A percentile compares a stretch with the other conserved stretches of the same genome.
Evolutionary conservation across 345 rosid species (phyloP).

Genomic region (Hibiscus syriacus): DNA sequence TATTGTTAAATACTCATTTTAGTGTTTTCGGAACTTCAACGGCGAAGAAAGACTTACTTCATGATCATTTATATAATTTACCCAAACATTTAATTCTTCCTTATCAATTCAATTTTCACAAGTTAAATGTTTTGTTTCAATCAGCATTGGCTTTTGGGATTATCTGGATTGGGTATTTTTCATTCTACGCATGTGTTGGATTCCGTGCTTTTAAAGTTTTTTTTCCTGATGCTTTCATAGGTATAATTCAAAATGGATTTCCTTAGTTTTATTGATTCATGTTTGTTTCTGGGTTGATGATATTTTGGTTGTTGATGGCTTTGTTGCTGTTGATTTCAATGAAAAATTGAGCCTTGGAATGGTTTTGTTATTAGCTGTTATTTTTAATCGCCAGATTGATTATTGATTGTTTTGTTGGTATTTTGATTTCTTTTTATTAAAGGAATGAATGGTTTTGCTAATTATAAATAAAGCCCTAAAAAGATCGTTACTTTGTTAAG

Average conservation of each 20-base stretch:
- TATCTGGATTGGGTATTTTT: conserved; percentile 14
- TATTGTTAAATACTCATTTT: no score
- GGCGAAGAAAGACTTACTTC: no score
- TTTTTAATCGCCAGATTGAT: background rate
- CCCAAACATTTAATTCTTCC: conserved; percentile 4
- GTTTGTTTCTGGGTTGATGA: conserved; percentile 8
- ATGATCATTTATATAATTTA: no score
- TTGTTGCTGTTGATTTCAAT: background rate
- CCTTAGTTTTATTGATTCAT: conserved; percentile 13
- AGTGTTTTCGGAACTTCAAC: no score
- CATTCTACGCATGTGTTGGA: background rate
- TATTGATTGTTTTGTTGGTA: conserved; percentile 9
- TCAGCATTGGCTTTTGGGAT: conserved; percentile 2
- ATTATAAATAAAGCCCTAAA: conserved; percentile 9
- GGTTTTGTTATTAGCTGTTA: background rate
- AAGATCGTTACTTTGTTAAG: conserved; percentile 6
- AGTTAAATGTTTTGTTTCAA: conserved; percentile 8
- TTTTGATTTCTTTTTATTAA: conserved; percentile 1
- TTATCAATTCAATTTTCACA: conserved; percentile 12
- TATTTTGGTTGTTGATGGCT: background rate
- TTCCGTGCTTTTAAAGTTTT: background rate
- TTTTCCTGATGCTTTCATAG: background rate
- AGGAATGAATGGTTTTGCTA: conserved; percentile 8
- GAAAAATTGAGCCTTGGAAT: background rate
- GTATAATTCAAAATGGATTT: conserved; percentile 16